These are phyloP conservation scores for Dothideomycetes sp. DNA, from an alignment of 2,329 filamentous ascomycete species.

Conservation along the genomic window DNA sequence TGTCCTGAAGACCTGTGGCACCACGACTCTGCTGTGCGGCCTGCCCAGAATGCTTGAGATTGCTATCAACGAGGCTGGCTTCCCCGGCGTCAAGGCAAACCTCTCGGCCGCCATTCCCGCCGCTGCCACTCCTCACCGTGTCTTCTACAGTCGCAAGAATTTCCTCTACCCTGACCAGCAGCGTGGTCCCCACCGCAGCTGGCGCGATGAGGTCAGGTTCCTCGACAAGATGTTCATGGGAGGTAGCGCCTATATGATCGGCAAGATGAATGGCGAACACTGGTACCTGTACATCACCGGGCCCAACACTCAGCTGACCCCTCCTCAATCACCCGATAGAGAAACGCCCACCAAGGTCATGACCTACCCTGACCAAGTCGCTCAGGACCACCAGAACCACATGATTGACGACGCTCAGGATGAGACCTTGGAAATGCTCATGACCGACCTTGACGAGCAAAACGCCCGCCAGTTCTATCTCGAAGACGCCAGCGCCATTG, in stretches of 20 bases:
- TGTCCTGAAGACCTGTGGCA: constrained; percentile 96
- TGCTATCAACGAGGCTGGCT: constrained; percentile 78
- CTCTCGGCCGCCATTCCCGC: constrained; percentile 58
- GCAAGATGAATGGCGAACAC: constrained; percentile 99
- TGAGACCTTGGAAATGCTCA: constrained; percentile 64
- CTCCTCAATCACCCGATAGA: constrained; percentile 62
- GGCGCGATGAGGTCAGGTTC: constrained; percentile 90
- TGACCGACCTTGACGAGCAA: constrained; percentile 58
- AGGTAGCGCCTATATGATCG: constrained; percentile 97
- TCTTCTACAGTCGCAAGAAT: constrained; percentile 99
- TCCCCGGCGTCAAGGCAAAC: constrained; percentile 66
- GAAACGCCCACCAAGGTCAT: constrained; percentile 52
- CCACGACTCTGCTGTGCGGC: constrained; percentile 83
- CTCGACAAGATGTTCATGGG: constrained; percentile 85
- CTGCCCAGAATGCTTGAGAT: constrained; percentile 88
- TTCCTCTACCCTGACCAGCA: constrained; percentile 94
- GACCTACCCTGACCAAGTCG: constrained; percentile 42
- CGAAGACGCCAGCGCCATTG: constrained; percentile 80
- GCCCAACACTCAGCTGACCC: constrained; percentile 69
- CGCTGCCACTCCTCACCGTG: constrained; percentile 80
- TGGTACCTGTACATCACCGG: constrained; percentile 98
- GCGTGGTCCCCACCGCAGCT: constrained; percentile 89
- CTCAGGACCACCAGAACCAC: constrained; percentile 17
- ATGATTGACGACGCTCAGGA: constrained; percentile 49
- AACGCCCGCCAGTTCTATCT: constrained; percentile 62